Conservation (phyloP, 305 asterid species). For the Ilex paraguariensis region DNA sequence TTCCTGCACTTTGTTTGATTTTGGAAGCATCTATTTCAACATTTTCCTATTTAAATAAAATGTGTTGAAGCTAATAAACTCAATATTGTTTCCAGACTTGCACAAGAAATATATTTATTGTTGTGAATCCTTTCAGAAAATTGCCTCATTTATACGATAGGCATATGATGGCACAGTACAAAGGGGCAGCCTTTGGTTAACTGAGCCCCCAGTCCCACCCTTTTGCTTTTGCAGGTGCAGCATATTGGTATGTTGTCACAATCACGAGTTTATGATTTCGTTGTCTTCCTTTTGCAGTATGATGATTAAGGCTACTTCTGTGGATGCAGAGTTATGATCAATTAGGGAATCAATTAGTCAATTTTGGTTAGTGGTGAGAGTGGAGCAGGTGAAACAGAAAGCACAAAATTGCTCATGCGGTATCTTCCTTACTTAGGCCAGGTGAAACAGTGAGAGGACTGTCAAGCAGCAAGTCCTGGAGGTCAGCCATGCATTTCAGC, state of each 20-base stretch:
- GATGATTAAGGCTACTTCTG: conserved; percentile 4
- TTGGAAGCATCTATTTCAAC: neutral
- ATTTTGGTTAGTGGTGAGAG: no score
- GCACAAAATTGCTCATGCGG: no score
- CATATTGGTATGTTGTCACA: conserved; percentile 56
- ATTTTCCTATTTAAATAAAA: conserved; percentile 6
- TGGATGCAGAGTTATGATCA: no score
- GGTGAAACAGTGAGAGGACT: no score
- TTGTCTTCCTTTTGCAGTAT: conserved; percentile 3
- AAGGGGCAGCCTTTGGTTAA: conserved; percentile 88
- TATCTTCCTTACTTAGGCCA: conserved; percentile 82
- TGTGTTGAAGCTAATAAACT: conserved; percentile 15
- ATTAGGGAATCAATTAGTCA: no score
- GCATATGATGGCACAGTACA: conserved; percentile 92
- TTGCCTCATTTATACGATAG: conserved; percentile 83
- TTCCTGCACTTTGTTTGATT: neutral
- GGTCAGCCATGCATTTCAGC: conserved; percentile 27
- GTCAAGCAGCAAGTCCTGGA: conserved; percentile 86
- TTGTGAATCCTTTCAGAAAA: conserved; percentile 85
- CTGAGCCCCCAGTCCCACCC: conserved; percentile 71
- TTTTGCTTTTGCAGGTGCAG: conserved; percentile 91
- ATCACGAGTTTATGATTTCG: conserved; percentile 13
- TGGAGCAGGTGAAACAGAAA: no score
- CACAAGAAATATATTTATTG: conserved; percentile 82
- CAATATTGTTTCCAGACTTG: conserved; percentile 49